phyloP scores from a whole-genome alignment of 2,329 filamentous ascomycete genomes.

The Beauveria caledonica region DNA sequence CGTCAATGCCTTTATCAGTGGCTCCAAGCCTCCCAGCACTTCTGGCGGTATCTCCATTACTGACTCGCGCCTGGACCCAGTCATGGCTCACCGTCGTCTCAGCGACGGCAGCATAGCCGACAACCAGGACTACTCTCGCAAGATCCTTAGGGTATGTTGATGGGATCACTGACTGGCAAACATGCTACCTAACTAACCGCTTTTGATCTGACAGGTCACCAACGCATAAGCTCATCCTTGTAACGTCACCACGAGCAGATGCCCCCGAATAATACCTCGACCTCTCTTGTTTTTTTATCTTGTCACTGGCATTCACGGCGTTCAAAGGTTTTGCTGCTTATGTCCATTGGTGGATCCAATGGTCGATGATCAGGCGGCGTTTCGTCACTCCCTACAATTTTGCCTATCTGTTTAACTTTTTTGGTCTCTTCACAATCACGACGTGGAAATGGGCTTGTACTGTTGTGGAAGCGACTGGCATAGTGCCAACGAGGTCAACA shows the following conservation, averaged over 20 bases:
- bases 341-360: slow-evolving; percentile 27
- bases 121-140: slow-evolving; percentile 92
- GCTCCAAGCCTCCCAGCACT: slow-evolving; percentile 53
- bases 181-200: slow-evolving; percentile 13
- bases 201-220: slow-evolving; percentile 37
- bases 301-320: slow-evolving; percentile 33
- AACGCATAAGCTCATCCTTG: slow-evolving; percentile 41
- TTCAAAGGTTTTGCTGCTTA: slow-evolving; percentile 32
- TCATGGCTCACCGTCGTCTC: slow-evolving; percentile 73
- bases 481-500: neutral
- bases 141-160: slow-evolving; percentile 80
- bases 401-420: slow-evolving; percentile 19
- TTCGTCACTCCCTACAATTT: slow-evolving; percentile 18
- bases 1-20: slow-evolving; percentile 66
- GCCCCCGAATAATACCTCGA: slow-evolving; percentile 13
- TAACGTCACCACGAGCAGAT: slow-evolving; percentile 16
- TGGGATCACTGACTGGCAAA: neutral
- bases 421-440: slow-evolving; percentile 10
- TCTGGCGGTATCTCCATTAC: slow-evolving; percentile 61
- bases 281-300: slow-evolving; percentile 10
- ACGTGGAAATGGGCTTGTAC: slow-evolving; percentile 28
- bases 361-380: slow-evolving; percentile 29
- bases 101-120: slow-evolving; percentile 96
- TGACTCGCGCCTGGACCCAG: slow-evolving; percentile 79
- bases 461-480: slow-evolving; percentile 13